phyloP scores from a whole-genome alignment of 2,329 filamentous ascomycete genomes.

The Diatrype stigma region DNA sequence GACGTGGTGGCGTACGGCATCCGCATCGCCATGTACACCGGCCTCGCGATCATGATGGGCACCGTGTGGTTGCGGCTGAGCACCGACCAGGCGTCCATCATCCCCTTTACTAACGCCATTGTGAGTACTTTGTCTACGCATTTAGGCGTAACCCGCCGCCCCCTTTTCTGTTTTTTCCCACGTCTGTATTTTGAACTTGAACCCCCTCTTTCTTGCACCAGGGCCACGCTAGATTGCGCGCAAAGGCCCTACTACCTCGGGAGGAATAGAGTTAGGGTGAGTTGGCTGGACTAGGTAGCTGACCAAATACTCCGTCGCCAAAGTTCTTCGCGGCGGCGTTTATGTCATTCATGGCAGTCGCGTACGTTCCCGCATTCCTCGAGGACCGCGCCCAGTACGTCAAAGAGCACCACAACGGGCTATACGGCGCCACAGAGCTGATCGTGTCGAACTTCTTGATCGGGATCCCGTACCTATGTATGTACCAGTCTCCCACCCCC shows the following conservation, averaged over 20 bases:
- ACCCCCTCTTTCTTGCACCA: too few species aligned
- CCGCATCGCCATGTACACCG: constrained; percentile 72
- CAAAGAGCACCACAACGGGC: constrained; percentile 77
- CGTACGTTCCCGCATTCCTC: constrained; percentile 79
- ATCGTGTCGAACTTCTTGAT: constrained; percentile 77
- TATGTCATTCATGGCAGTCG: constrained; percentile 79
- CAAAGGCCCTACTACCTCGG: too few species aligned
- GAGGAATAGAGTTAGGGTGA: too few species aligned
- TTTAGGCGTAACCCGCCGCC: too few species aligned
- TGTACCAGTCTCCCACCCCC: too few species aligned
- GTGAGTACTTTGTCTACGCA: constrained; percentile 31
- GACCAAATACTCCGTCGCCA: neutral
- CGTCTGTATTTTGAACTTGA: too few species aligned
- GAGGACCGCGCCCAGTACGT: constrained; percentile 70
- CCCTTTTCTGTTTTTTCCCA: too few species aligned
- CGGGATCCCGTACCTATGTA: constrained; percentile 72
- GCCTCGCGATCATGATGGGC: constrained; percentile 80
- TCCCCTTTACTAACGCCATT: constrained; percentile 78
- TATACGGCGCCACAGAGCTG: constrained; percentile 72
- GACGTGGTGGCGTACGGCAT: constrained; percentile 83
- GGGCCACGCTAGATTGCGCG: too few species aligned
- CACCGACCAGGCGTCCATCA: constrained; percentile 67
- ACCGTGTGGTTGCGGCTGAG: constrained; percentile 77
- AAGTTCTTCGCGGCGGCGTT: constrained; percentile 68
- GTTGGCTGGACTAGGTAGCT: neutral